Conservation (phyloP, 768 basidiomycete genomes). For the Lactifluus subvellereus region DNA sequence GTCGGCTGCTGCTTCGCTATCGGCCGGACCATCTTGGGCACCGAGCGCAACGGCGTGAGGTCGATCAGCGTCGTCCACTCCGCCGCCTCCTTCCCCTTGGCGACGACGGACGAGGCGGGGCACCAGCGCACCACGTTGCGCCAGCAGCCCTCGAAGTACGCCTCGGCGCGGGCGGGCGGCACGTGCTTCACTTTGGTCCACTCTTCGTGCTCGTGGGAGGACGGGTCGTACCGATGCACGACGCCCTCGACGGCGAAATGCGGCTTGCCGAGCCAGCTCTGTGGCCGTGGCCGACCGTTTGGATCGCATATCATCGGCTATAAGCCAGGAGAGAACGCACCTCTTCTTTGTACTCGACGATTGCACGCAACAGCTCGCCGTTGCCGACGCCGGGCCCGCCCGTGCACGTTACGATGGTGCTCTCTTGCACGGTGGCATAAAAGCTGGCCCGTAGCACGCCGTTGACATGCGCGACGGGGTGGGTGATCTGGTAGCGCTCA, state of each 20-base stretch:
- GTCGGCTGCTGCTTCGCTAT: constrained; percentile 67
- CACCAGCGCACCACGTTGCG: constrained; percentile 76
- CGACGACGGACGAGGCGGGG: constrained; percentile 32
- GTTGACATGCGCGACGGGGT: constrained; percentile 86
- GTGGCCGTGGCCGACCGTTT: background rate
- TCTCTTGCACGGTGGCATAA: constrained; percentile 82
- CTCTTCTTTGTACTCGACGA: constrained; percentile 97
- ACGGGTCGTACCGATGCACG: constrained; percentile 73
- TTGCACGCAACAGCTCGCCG: constrained; percentile 60
- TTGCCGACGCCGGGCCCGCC: constrained; percentile 46
- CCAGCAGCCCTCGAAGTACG: constrained; percentile 87
- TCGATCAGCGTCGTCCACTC: constrained; percentile 73
- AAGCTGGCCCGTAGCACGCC: constrained; percentile 88
- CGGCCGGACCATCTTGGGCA: constrained; percentile 84
- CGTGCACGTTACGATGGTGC: constrained; percentile 73
- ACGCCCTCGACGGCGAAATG: constrained; percentile 85
- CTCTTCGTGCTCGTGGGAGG: constrained; percentile 52
- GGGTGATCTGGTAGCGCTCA: constrained; percentile 82
- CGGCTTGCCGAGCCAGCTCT: constrained; percentile 88
- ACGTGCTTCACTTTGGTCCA: constrained; percentile 91
- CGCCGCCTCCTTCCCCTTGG: constrained; percentile 20
- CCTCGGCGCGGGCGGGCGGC: constrained; percentile 69
- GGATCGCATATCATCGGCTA: background rate
- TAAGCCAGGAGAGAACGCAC: constrained; percentile 36
- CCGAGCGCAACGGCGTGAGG: constrained; percentile 55